Evolutionary conservation across 345 rosid genomes (phyloP), one percentile per base, ranked within the genome.

Genomic region (Lenwebbia sp.): DNA sequence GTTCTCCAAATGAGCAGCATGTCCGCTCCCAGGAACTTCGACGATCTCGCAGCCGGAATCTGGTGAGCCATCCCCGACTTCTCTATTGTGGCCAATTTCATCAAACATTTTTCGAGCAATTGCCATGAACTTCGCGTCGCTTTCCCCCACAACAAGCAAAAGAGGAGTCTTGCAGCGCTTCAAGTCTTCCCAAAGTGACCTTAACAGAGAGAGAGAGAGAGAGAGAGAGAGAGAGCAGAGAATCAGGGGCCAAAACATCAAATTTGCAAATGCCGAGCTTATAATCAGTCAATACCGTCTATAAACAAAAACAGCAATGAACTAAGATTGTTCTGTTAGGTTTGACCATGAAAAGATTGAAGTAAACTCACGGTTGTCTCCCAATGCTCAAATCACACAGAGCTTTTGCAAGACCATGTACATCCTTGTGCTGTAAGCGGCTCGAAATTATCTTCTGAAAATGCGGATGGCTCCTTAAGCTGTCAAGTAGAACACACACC

Each of bases 1-100:
- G 87, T 91, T 93, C 92, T 96, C 99, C 84, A 96, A 86, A 92
- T 96, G 98, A 19, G 92, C 95, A n/a, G 97, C 99, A 76, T 96
- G 99, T 44, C 99, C 98, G 49, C 93, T 88, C 74, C 89, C 88
- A 7, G 95, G 92, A 83, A 95, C 89, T 88, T 93, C 94, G 65
- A 92, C 90, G 30, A 84, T 90, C 88, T 95, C 94, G 28, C 87
- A 85, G 49, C 87, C 86, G n/a, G 86, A 14, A 51, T 33, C 83
- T 19, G 78, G 78, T 4, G 3, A 70, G 47, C 44, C 78, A 70
- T 70, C 78, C 23, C 25, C 19, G 78, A 70, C 78, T 70, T 70
- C 78, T 70, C 76, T 86, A 70, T 84, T 83, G 13, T 52, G 19
- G 49, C 84, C 83, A 74, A 94, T 88, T 82, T 89, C 90, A 1